Base-by-base conservation (phyloP, 1,139 yeast genomes). In the Petasospora fabianii region DNA sequence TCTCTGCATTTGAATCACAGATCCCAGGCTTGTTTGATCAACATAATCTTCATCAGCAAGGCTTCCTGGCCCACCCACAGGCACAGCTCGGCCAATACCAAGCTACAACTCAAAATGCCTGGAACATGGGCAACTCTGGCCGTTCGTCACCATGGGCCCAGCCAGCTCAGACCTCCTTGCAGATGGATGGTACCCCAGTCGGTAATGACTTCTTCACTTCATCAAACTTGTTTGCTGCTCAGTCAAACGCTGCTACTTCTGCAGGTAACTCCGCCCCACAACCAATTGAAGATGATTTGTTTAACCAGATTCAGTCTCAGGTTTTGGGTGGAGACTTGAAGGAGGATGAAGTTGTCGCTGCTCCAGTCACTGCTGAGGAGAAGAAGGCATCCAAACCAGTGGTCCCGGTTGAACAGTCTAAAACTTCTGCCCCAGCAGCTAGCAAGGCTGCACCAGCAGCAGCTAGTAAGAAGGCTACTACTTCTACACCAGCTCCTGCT, bases 251-350 rank as follows among this genome's bases (percentile, higher is more conserved):
- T n/a, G n/a, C n/a, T n/a, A n/a, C n/a, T n/a, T n/a, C 22, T 20
- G 22, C 10, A 8, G 22, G 10, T 20, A 10, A 20, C 22, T 20
- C 21, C 10, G 30, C 21, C 12, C 40, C 27, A 6, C 34, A 33
- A 27, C 33, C 31, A 17, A 31, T 29, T 19, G 49, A 47, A 13
- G 53, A 68, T 36, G 60, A 57, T 21, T 60, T 68, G 9, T 61
- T 69, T 36, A 61, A 60, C 32, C 66, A 63, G 16, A 55, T 71
- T 24, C 69, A 64, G 30, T 55, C 61, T 14, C 63, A 68, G 6
- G 71, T 69, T 19, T 64, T 70, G 14, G 62, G 66, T 27, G 69
- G 61, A 32, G 55, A 54, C 16, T 36, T 56, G 29, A 41, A 45
- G 12, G 50, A 45, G 7, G 51, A 32, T 10, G 17, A n/a, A 6